A percentile compares a stretch with the other conserved stretches of the same genome.
Conservation (phyloP, 345 rosid genomes). For the Eucalyptus curtisii region DNA sequence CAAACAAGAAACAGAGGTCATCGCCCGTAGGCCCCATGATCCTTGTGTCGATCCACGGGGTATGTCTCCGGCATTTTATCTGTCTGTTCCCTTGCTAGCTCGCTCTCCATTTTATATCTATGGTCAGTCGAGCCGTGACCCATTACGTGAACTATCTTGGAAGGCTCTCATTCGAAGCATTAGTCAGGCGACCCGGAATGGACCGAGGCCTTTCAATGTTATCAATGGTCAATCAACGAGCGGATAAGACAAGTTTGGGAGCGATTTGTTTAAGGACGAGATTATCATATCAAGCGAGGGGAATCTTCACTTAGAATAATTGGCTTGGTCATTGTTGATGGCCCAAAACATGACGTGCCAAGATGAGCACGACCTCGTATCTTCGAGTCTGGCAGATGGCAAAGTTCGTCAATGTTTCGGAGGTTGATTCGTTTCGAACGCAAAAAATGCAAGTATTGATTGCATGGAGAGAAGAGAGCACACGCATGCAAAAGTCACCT, state of each 20-base stretch:
- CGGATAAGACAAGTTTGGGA: not conserved
- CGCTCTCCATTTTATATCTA: not conserved
- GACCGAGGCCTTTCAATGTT: not conserved
- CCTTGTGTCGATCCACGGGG: constrained; percentile 91
- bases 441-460: not conserved
- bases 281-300: not conserved
- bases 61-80: not conserved
- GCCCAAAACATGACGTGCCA: not conserved
- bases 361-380: not conserved
- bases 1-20: constrained; percentile 60
- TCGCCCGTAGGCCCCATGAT: constrained; percentile 82
- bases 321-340: not conserved
- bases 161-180: not conserved
- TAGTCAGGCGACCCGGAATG: not conserved
- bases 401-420: not conserved
- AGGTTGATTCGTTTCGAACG: not conserved
- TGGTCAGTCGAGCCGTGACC: not conserved
- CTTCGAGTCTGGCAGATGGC: not conserved
- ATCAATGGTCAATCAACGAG: not conserved
- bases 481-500: not conserved
- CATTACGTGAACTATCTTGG: not conserved
- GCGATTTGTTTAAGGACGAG: not conserved
- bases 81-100: not conserved
- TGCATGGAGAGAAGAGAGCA: not conserved
- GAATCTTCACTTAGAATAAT: not conserved